phyloP scores from a whole-genome alignment of 495 filamentous ascomycete species.

The Penicillium ochrochloron region DNA sequence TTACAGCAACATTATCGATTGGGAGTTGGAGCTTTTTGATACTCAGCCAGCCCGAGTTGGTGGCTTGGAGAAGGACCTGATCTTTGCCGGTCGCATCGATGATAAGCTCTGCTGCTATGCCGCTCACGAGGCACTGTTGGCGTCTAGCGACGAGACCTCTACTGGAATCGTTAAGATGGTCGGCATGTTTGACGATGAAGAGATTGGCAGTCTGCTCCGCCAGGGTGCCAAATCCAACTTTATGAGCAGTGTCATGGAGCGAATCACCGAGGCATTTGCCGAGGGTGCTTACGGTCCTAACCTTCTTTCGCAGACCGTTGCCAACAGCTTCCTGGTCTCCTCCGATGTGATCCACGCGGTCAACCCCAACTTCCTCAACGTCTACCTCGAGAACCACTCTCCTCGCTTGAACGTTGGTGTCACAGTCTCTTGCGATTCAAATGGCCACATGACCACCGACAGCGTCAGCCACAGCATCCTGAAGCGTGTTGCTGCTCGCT shows the following conservation, averaged over 20 bases:
- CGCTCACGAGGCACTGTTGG: constrained; percentile 83
- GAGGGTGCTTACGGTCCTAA: constrained; percentile 61
- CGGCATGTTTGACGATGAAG: constrained; percentile 93
- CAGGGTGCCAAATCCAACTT: constrained; percentile 92
- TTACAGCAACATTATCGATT: constrained; percentile 77
- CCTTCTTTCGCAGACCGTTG: constrained; percentile 79
- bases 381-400: constrained; percentile 82
- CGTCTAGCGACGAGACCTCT: constrained; percentile 57
- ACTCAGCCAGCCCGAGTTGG: constrained; percentile 82
- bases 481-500: constrained; percentile 71
- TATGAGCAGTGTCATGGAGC: constrained; percentile 76
- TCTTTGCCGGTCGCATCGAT: constrained; percentile 93
- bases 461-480: constrained; percentile 78
- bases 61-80: constrained; percentile 89
- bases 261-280: constrained; percentile 74
- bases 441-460: constrained; percentile 93
- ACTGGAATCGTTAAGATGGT: constrained; percentile 76
- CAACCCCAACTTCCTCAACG: constrained; percentile 86
- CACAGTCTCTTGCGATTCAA: constrained; percentile 81
- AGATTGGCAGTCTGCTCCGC: constrained; percentile 87
- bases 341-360: constrained; percentile 94
- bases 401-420: constrained; percentile 91
- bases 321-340: constrained; percentile 89
- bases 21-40: constrained; percentile 98
- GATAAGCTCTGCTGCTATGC: constrained; percentile 96